Evolutionary conservation across 2,329 filamentous ascomycete species (phyloP).

Genomic region (Blastomyces parvus): DNA sequence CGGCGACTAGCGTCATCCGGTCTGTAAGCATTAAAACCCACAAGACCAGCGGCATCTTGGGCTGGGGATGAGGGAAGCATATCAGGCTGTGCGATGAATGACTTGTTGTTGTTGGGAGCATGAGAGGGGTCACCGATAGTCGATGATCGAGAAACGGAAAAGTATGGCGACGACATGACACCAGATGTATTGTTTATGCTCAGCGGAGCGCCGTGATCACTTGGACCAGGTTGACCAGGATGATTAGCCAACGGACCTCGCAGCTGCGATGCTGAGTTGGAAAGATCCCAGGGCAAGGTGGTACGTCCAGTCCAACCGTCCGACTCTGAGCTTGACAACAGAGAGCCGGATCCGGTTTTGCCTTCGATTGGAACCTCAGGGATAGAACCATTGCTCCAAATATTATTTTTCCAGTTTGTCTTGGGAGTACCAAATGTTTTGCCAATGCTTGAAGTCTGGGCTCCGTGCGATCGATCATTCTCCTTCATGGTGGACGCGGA

Average conservation of each 20-base stretch:
- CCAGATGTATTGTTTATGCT: slow-evolving; percentile 28
- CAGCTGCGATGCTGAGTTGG: slow-evolving; percentile 39
- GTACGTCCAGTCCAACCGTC: slow-evolving; percentile 50
- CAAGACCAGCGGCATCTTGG: slow-evolving; percentile 14
- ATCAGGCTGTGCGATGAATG: slow-evolving; percentile 23
- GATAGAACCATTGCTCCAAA: slow-evolving; percentile 42
- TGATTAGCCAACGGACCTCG: slow-evolving; percentile 40
- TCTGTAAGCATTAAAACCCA: slow-evolving; percentile 24
- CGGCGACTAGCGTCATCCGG: slow-evolving; percentile 27
- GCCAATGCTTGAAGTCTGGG: slow-evolving; percentile 32
- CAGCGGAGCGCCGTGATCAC: slow-evolving; percentile 31
- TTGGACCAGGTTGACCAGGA: slow-evolving; percentile 48
- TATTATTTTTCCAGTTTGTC: slow-evolving; percentile 38
- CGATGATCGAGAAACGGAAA: slow-evolving; percentile 36
- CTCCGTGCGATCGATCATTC: slow-evolving; percentile 26
- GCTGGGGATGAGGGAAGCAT: slow-evolving; percentile 5
- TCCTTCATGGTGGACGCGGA: slow-evolving; percentile 26
- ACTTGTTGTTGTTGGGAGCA: slow-evolving; percentile 25
- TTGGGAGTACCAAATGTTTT: slow-evolving; percentile 38
- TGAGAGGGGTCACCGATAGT: slow-evolving; percentile 37
- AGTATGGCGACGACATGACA: slow-evolving; percentile 39
- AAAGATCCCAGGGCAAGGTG: slow-evolving; percentile 50
- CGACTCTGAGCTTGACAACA: slow-evolving; percentile 59
- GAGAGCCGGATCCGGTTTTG: slow-evolving; percentile 59
- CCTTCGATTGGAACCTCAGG: slow-evolving; percentile 36